Evolutionary conservation across 768 basidiomycete species (phyloP), one percentile per base, ranked within the genome.

Genomic region (Coprinopsis marcescibilis): DNA sequence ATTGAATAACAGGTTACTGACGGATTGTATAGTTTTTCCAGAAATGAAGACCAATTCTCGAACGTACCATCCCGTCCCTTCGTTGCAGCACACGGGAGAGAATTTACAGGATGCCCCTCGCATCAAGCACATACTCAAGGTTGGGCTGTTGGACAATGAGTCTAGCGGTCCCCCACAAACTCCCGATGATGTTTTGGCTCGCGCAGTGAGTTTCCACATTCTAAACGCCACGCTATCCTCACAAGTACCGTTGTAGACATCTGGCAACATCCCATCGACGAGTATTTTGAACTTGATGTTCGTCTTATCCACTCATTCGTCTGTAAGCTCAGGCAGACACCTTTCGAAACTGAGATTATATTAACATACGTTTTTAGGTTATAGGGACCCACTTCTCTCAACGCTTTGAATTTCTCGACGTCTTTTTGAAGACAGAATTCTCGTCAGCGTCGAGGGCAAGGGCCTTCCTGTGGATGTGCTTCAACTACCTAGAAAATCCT

Each of bases 391-490:
- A 15, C 85, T 89, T 64, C 88, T 92, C 55, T 77, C 85, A 76
- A 75, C 24, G 52, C 17, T 49, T 85, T 32, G 84, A 87, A 55
- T 85, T 93, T 50, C 71, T 85, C 21, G 90, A 93, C 66, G 67
- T 94, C 46, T 94, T 94, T 65, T 70, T 87, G 42, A 84, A 87
- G 20, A 62, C 61, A 8, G 78, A 85, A 54, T 72, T 89, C 35
- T 81, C 88, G 6, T 90, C 90, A 1, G 60, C 65, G 4, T 80
- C 83, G 43, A 84, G 92, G 35, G 89, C 87, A 5, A 73, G 68
- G 35, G 86, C 84, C 2, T 91, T 95, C 62, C 76, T 95, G 23
- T 91, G 87, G 85, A 73, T 93, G 46, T 75, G 91, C 57, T 92
- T 79, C 65, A 80, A 85, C 57, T 87, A 88, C 59, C 73, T 87